Evolutionary conservation across 768 basidiomycete species (phyloP).

Genomic region (Sporobolomyces roseus): DNA sequence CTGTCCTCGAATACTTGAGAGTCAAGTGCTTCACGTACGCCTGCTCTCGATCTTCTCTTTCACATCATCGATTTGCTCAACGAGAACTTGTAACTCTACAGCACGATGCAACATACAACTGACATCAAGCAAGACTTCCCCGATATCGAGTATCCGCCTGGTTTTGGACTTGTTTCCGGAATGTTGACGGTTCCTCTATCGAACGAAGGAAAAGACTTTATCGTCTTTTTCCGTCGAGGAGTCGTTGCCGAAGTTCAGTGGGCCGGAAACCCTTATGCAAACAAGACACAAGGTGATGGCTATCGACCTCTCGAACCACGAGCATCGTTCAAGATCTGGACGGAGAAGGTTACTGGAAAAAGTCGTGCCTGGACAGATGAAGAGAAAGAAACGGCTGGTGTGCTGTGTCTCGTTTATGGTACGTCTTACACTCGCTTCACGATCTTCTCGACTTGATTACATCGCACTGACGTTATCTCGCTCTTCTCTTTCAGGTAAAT

Average conservation of each 20-base stretch:
- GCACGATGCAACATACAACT: constrained; percentile 64
- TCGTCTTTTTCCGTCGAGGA: constrained; percentile 72
- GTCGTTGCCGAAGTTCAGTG: constrained; percentile 19
- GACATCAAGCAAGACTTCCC: constrained; percentile 66
- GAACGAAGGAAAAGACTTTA: constrained; percentile 69
- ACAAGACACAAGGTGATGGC: constrained; percentile 41
- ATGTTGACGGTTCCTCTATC: constrained; percentile 72
- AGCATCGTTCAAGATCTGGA: constrained; percentile 75
- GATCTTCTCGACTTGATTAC: constrained; percentile 51
- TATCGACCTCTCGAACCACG: constrained; percentile 60
- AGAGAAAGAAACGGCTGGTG: constrained; percentile 69
- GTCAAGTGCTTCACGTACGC: constrained; percentile 64
- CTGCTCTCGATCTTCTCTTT: constrained; percentile 44
- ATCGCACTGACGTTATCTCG: not conserved
- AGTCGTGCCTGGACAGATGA: constrained; percentile 74
- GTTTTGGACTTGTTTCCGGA: constrained; percentile 66
- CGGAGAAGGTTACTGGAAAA: constrained; percentile 65
- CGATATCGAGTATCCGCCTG: constrained; percentile 61
- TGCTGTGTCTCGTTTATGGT: constrained; percentile 72
- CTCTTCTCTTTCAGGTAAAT: constrained; percentile 49
- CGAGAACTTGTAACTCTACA: constrained; percentile 40
- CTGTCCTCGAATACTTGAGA: constrained; percentile 74
- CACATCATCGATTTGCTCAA: not conserved
- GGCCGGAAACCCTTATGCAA: constrained; percentile 67
- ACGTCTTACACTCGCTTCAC: constrained; percentile 61